Percentiles rank a stretch among this genome's conserved stretches.
Conservation (phyloP, 177 flowering plant genomes). For the Telopea speciosissima region DNA sequence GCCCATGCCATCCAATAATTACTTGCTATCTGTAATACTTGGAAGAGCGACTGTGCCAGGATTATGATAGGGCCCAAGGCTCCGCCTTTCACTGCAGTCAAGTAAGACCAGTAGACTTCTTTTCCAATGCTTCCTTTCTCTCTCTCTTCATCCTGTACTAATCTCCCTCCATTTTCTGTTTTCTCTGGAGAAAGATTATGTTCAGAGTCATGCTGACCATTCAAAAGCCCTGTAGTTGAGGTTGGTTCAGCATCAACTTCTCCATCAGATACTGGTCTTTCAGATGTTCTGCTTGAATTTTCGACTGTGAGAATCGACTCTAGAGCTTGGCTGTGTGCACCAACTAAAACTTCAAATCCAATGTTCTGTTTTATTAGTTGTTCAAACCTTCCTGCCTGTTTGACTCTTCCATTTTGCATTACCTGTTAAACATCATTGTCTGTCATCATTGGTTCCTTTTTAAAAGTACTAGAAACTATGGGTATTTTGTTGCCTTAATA, state of each 20-base stretch:
- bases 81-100: slow-evolving; percentile 69
- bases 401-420: slow-evolving; percentile 81
- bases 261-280: slow-evolving; percentile 20
- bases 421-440: slow-evolving; percentile 42
- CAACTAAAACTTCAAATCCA: slow-evolving; percentile 87
- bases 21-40: slow-evolving; percentile 71
- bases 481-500: not conserved
- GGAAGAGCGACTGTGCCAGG: slow-evolving; percentile 82
- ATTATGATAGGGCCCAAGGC: slow-evolving; percentile 65
- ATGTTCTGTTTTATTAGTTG: slow-evolving; percentile 70
- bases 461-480: not conserved
- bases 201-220: slow-evolving; percentile 48
- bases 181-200: slow-evolving; percentile 49
- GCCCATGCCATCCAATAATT: slow-evolving; percentile 99
- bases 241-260: slow-evolving; percentile 26
- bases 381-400: slow-evolving; percentile 78
- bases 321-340: slow-evolving; percentile 85
- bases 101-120: slow-evolving; percentile 82
- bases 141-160: slow-evolving; percentile 86
- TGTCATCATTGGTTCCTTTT: slow-evolving; percentile 3
- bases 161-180: slow-evolving; percentile 50
- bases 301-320: slow-evolving; percentile 63
- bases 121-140: slow-evolving; percentile 90
- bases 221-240: slow-evolving; percentile 25
- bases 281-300: slow-evolving; percentile 40